Evolutionary conservation across 1,284 basidiomycete species (phyloP), one percentile per base, ranked within the genome.

Genomic region (Apiotrichum gamsii): DNA sequence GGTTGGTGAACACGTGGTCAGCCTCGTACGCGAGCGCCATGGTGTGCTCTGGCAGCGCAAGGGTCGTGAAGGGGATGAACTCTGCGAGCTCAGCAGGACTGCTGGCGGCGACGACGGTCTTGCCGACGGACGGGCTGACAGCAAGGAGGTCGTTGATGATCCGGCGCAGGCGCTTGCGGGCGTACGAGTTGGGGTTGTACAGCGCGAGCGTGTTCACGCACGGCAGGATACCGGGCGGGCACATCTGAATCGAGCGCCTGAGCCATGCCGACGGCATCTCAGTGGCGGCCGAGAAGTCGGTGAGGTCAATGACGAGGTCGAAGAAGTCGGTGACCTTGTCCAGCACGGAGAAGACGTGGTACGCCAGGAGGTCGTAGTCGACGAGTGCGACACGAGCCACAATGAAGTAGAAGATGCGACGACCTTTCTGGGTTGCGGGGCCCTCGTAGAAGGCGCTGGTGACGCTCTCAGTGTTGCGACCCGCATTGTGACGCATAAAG

Each of bases 281-380:
- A 0, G 83, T 87, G 5, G 80, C 77, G 6, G 84, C 75, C 2
- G 82, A 79, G 65, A 90, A 90, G 18, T 79, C 81, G 20, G 89
- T 91, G 68, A 85, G 85, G 62, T 91, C 90, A 39, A 90, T 70
- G 56, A 93, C 79, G 24, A 93, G 72, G 49, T 90, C 84, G 63
- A 85, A 88, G 13, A 60, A 60, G 39, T 69, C 67, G 14, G 59
- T 63, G 24, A 72, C 57, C 21, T 65, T 65, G 31, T 67, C 65
- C 28, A 73, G 37, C 2, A 83, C 87, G 75, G 83, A 84, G 71
- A 90, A 82, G 41, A 90, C 80, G 64, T 89, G 81, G 66, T 82
- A 87, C 67, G 90, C 82, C 31, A 96, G 70, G 3, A 90, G 70
- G 60, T 94, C 89, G 28, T 91, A 81, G 64, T 95, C 90, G 37